Conservation (phyloP, 345 rosid species). For the Lagerstroemia speciosa region DNA sequence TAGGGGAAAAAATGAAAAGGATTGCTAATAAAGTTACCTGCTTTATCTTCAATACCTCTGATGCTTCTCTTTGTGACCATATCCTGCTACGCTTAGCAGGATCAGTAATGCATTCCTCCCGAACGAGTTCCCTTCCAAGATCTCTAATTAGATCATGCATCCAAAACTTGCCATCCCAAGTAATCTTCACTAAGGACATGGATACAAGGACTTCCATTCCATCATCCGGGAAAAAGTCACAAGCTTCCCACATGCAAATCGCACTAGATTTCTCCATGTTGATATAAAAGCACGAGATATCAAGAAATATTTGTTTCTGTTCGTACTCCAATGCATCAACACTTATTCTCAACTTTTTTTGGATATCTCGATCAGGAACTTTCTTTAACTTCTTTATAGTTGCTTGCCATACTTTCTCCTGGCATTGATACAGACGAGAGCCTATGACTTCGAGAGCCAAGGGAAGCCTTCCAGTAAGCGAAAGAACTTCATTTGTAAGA, state of each 20-base stretch:
- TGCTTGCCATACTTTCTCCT: neutral
- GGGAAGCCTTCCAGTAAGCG: neutral
- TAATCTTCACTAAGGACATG: neutral
- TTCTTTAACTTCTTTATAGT: neutral
- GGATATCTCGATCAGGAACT: neutral
- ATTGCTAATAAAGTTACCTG: neutral
- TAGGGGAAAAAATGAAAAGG: neutral
- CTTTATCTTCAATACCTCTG: constrained; percentile 1
- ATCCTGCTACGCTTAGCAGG: constrained; percentile 4
- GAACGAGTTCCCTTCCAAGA: constrained; percentile 3
- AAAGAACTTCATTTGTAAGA: neutral
- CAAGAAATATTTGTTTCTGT: neutral
- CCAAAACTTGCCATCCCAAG: neutral
- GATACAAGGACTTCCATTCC: neutral
- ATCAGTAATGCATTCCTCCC: neutral
- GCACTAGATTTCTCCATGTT: neutral
- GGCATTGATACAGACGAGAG: neutral
- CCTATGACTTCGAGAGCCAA: constrained; percentile 4
- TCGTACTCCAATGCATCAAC: neutral
- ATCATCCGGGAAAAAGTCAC: neutral
- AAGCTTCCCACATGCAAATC: neutral
- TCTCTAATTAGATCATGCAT: constrained; percentile 8
- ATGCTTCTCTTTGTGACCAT: neutral
- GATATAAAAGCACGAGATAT: neutral
- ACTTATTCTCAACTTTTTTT: neutral